Percentiles rank a stretch among this genome's conserved stretches.
Conservation (phyloP, 495 filamentous ascomycete species). For the Penicillium simplicissimum region DNA sequence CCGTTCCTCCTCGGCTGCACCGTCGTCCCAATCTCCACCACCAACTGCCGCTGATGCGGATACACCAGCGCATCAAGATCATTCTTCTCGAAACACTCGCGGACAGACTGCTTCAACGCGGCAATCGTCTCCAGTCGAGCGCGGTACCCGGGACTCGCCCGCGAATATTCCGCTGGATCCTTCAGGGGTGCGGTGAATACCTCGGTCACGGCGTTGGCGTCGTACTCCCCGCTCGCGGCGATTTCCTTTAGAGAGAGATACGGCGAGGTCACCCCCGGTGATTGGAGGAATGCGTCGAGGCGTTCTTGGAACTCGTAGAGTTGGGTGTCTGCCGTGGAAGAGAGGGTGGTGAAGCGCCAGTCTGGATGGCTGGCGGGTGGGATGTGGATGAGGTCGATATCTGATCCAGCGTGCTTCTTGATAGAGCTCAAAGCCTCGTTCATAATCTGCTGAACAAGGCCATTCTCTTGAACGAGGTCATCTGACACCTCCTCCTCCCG, state of each 20-base stretch:
- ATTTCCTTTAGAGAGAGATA: constrained; percentile 49
- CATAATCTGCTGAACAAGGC: constrained; percentile 53
- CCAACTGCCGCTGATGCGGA: constrained; percentile 65
- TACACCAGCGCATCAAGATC: constrained; percentile 61
- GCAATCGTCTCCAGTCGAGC: constrained; percentile 43
- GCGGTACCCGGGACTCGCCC: constrained; percentile 46
- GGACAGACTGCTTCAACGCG: constrained; percentile 46
- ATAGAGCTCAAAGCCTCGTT: constrained; percentile 32
- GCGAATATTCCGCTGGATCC: constrained; percentile 37
- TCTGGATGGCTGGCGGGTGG: constrained; percentile 45
- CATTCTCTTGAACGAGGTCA: constrained; percentile 57
- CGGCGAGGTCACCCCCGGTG: constrained; percentile 30
- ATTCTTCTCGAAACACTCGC: constrained; percentile 47
- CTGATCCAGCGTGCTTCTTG: constrained; percentile 11
- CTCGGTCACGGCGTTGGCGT: constrained; percentile 44
- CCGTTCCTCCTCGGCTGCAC: constrained; percentile 63
- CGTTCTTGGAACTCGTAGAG: constrained; percentile 55
- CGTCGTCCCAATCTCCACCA: constrained; percentile 55
- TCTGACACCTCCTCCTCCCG: constrained; percentile 40
- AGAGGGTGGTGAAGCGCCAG: constrained; percentile 52
- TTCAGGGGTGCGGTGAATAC: constrained; percentile 33
- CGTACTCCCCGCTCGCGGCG: constrained; percentile 57
- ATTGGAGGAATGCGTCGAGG: constrained; percentile 50
- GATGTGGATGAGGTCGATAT: constrained; percentile 25
- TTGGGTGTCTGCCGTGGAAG: constrained; percentile 53